A percentile compares a stretch with the other conserved stretches of the same genome.
Evolutionary conservation across 495 filamentous ascomycete genomes (phyloP).

Genomic region (Aspergillus hancockii): DNA sequence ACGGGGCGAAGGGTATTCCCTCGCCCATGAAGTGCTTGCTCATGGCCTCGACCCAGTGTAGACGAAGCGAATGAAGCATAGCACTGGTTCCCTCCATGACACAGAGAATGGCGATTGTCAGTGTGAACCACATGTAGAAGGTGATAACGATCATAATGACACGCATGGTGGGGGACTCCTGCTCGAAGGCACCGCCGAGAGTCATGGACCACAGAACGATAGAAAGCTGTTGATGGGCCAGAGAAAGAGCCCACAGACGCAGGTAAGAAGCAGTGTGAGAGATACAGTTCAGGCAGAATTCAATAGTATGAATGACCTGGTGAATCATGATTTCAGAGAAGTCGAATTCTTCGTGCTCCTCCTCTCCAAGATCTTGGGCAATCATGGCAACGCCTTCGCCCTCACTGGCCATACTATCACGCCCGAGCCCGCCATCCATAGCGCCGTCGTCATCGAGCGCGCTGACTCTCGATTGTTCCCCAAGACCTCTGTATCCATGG

Average conservation of each 20-base stretch:
- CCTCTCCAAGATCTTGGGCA: constrained; percentile 74
- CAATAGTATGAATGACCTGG: constrained; percentile 98
- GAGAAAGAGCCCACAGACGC: constrained; percentile 95
- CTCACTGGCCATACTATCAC: constrained; percentile 75
- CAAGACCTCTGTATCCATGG: constrained; percentile 87
- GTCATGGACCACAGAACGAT: constrained; percentile 98
- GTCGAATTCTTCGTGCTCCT: constrained; percentile 91
- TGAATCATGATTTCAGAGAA: constrained; percentile 97
- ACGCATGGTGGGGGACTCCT: constrained; percentile 62
- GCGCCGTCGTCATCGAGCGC: constrained; percentile 80
- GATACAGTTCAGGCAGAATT: constrained; percentile 99
- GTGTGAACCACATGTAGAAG: constrained; percentile 85
- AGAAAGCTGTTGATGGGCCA: constrained; percentile 96
- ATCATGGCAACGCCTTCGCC: constrained; percentile 92
- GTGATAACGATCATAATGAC: constrained; percentile 75
- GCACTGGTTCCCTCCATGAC: constrained; percentile 87
- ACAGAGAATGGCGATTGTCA: constrained; percentile 73
- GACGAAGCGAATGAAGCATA: constrained; percentile 90
- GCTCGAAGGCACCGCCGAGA: constrained; percentile 67
- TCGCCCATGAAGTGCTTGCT: constrained; percentile 98
- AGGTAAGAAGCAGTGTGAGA: constrained; percentile 99
- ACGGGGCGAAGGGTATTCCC: constrained; percentile 87
- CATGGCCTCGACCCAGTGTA: constrained; percentile 99
- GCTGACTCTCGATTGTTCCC: constrained; percentile 81
- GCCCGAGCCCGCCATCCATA: constrained; percentile 51